These are phyloP conservation scores for Leccinum ponderosum DNA, from an alignment of 1,284 basidiomycete genomes.

Conservation along the genomic window DNA sequence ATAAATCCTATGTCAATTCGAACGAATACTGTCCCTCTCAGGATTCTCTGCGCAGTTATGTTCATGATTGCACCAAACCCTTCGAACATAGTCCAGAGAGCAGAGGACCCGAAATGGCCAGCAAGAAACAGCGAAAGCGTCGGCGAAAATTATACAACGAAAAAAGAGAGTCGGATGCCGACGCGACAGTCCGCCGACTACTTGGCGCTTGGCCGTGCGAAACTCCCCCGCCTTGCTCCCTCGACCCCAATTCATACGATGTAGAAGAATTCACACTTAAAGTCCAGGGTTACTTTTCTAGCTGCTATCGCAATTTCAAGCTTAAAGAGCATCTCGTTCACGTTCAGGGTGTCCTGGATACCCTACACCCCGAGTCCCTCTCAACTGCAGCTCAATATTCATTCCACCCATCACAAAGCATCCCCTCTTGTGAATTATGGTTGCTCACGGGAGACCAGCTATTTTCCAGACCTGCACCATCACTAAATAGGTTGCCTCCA, in stretches of 20 bases:
- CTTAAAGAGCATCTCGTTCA: conserved; percentile 13
- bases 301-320: conserved; percentile 15
- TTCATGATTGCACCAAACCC: conserved; percentile 3
- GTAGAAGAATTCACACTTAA: neutral
- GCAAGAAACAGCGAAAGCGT: neutral
- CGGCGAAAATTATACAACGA: conserved; percentile 2
- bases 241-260: conserved; percentile 2
- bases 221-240: neutral
- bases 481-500: neutral
- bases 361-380: neutral
- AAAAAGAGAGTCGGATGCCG: neutral
- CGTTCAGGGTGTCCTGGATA: conserved; percentile 16
- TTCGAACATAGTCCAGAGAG: conserved; percentile 17
- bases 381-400: conserved; percentile 4
- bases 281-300: conserved; percentile 4
- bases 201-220: conserved; percentile 13
- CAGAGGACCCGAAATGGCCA: neutral
- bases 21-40: conserved; percentile 9
- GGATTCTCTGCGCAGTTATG: neutral
- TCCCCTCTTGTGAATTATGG: neutral
- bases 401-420: conserved; percentile 11
- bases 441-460: conserved; percentile 4
- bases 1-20: conserved; percentile 9
- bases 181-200: neutral
- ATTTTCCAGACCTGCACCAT: conserved; percentile 8